Percentiles rank a stretch among this genome's conserved stretches.
Conservation (phyloP, 139 green algal species). For the Micromonas commoda region DNA sequence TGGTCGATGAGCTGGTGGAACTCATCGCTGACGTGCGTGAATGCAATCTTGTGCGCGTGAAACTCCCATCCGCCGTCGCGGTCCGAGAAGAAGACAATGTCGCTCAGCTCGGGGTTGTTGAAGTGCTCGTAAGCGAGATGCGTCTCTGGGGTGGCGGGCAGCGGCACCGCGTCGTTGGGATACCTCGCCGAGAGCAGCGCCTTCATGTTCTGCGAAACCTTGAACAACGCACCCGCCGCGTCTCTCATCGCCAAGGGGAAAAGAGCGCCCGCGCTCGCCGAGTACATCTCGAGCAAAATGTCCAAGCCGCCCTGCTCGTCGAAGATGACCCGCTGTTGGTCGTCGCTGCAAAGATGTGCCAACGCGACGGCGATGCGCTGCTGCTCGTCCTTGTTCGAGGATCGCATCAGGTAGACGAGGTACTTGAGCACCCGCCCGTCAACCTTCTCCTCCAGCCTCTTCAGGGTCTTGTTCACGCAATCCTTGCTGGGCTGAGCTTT, state of each 20-base stretch:
- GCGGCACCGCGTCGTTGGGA: conserved; percentile 51
- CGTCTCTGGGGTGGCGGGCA: conserved; percentile 47
- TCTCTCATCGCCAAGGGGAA: conserved; percentile 41
- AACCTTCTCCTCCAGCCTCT: conserved; percentile 84
- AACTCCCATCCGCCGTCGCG: neutral
- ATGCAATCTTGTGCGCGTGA: conserved; percentile 15
- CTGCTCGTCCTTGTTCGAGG: conserved; percentile 39
- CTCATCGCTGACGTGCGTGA: neutral
- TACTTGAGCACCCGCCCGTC: conserved; percentile 41
- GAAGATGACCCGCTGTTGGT: conserved; percentile 67
- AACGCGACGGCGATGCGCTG: conserved; percentile 71
- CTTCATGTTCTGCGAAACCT: conserved; percentile 60
- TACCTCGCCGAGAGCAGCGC: conserved; percentile 42
- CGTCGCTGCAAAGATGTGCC: conserved; percentile 59
- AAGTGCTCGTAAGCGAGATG: conserved; percentile 11
- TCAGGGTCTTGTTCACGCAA: conserved; percentile 94
- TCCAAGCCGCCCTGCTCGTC: conserved; percentile 67
- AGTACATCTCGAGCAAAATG: conserved; percentile 70
- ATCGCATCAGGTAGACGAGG: conserved; percentile 39
- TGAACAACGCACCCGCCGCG: conserved; percentile 57
- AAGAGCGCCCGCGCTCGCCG: neutral
- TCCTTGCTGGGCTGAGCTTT: conserved; percentile 72
- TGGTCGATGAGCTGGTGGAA: neutral
- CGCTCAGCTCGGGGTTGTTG: conserved; percentile 17
- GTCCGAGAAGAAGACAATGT: neutral